Base-by-base conservation (phyloP, 1,284 basidiomycete species). In the Ustilago nuda region DNA sequence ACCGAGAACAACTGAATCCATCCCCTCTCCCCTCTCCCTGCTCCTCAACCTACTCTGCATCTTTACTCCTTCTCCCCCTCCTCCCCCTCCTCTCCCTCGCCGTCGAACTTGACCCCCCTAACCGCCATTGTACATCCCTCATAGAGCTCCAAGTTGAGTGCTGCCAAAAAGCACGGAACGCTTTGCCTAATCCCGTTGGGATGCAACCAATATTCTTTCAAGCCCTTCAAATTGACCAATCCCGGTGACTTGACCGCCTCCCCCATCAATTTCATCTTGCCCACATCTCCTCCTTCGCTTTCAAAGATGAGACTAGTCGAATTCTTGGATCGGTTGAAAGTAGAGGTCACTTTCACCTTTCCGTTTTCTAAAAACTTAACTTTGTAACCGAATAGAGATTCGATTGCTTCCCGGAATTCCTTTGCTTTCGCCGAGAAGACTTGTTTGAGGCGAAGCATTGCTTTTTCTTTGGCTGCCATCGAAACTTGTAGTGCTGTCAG, bases 281-380 rank as follows among this genome's bases (percentile, higher is more conserved):
- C 88, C 37, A 88, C 87, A 76, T 88, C 87, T 9, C 87, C 87
- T 15, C 53, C 67, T 35, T 87, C 85, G 65, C 87, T 87, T 65
- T 87, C 86, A 56, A 89, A 86, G 3, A 87, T 86, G 33, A 89
- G 78, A 32, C 86, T 86, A 73, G 87, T 87, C 2, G 45, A 54
- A 54, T 87, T 87, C 64, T 88, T 87, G 8, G 67, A 68, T 2
- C 88, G 87, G 3, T 88, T 88, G 84, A 91, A 94, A 65, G 92
- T 88, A n/a, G 91, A 92, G 4, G 93, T 94, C 60, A 94, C 90
- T 39, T 92, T 89, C 48, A 94, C 91, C 73, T 92, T 91, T 0
- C 93, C 93, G 61, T 93, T 94, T 4, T 91, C 91, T 71, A 92
- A 91, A 84, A 95, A 94, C 1, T 91, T 91, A 41, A 95, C 88